Base-by-base conservation (phyloP, 345 rosid genomes). In the Euclidium syriacum region DNA sequence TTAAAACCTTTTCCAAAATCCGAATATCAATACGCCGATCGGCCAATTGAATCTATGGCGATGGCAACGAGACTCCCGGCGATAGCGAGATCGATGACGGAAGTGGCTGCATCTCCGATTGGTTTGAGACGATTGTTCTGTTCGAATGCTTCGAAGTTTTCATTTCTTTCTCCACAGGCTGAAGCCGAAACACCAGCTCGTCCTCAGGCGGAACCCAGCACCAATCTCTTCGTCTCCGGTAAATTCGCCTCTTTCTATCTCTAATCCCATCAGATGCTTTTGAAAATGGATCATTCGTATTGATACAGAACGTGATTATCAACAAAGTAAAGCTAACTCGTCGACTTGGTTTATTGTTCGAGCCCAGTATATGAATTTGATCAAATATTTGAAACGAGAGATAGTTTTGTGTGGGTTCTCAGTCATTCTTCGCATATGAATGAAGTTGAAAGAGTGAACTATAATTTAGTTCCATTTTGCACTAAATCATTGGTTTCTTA, bases 161-260 rank as follows among this genome's bases (percentile, higher is more conserved):
- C 80, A 6, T 59, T 82, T 29, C 42, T 67, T 34, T 61, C 82
- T 23, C 30, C 84, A 20, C 71, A 79, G 51, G 4, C 71, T 25
- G 58, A 73, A 29, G 42, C 83, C 16, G 47, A 64, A 8, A 6
- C 73, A n/a, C 73, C 84, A 1, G 75, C 81, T 56, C 80, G 79
- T 2, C 87, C 82, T 69, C 68, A 80, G 75, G 87, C 91, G 3
- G 86, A 82, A 36, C 96, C 98, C 53, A 88, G 72, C 74, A 70
- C 86, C 56, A 83, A 87, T 61, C 90, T 90, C 68, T 87, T 87
- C 48, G 81, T 87, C 75, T 82, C 90, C 6, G 94, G 95, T 57
- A 71, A 32, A 49, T 19, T 3, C 14, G 15, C 57, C 7, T 40
- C 30, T 44, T n/a, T 58, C 22, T 22, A 4, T 52, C 39, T 48